phyloP scores from a whole-genome alignment of 139 green algal genomes.

The Nannochloris sp. region DNA sequence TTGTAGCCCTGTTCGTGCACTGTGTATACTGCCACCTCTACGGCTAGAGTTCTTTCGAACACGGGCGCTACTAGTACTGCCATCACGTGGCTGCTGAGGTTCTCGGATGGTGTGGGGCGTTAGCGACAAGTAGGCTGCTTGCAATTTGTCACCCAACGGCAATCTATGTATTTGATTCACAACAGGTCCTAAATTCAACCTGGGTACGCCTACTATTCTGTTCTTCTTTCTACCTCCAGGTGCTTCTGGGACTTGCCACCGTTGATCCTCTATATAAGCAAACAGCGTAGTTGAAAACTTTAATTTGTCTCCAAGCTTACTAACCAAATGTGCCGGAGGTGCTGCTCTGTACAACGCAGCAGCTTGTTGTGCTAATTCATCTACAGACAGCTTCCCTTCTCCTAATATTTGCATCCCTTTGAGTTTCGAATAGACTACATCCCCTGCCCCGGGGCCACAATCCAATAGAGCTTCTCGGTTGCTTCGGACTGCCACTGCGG shows the following conservation, averaged over 20 bases:
- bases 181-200: no score
- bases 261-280: slow-evolving; percentile 14
- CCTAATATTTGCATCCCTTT: slow-evolving; percentile 48
- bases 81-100: no score
- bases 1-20: no score
- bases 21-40: no score
- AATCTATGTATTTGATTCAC: no score
- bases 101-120: no score
- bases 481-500: slow-evolving; percentile 52
- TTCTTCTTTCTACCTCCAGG: not conserved
- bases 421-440: slow-evolving; percentile 47
- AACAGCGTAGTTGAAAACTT: slow-evolving; percentile 1
- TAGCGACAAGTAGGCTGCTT: no score
- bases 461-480: slow-evolving; percentile 39
- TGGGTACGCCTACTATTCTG: no score
- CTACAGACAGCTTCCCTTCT: slow-evolving; percentile 10
- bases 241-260: slow-evolving; percentile 9
- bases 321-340: slow-evolving; percentile 18
- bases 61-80: no score
- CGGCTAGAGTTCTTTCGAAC: no score
- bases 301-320: not conserved
- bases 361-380: slow-evolving; percentile 44
- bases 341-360: slow-evolving; percentile 16
- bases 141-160: no score
- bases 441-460: slow-evolving; percentile 36